Evolutionary conservation across 2,329 filamentous ascomycete genomes (phyloP), one percentile per base, ranked within the genome.

Genomic region (Fusarium sp.): DNA sequence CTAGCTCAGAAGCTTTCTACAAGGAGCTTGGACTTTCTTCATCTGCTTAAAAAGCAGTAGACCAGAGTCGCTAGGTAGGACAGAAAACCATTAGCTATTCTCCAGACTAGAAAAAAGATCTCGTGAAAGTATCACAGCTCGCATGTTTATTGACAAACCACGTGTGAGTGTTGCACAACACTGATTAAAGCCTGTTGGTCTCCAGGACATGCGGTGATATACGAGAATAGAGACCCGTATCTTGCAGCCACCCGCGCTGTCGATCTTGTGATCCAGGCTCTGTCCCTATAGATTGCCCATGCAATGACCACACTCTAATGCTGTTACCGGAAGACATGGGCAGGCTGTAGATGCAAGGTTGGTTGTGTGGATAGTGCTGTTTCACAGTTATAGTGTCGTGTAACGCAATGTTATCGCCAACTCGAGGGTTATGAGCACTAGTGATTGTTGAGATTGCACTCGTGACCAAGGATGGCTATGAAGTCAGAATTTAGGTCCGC

Each of bases 1-100:
- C 93, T 1, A 93, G 87, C 77, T 90, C 88, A 0, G 92, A 95
- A 76, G 88, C 92, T 1, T 96, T 96, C 76, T 95, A 95, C 79
- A 86, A 88, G 79, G 92, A 95, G 77, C 82, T 96, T 51, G 93
- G 93, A 6, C 72, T 81, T 40, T 58, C 72, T 18, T 67, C 73
- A 8, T 49, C 45, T 46, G 43, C 58, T 34, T 75, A 53, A 18
- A 66, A 39, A 58, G 20, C 48, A 22, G 46, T 10, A 38, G 22
- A 24, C 22, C 22, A 24, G 22, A 10, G 18, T 9, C 33, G 46
- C 42, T n/a, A 46, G 20, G 44, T 15, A 58, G 58, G 58, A 58
- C 43, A 63, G 34, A 31, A 53, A 31, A 22, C 10, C 6, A 33
- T 39, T 17, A 45, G 31, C 15, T 42, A 33, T 31, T 45, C n/a